Base-by-base conservation (phyloP, 2,329 filamentous ascomycete species). In the Hypoxylon sp. region DNA sequence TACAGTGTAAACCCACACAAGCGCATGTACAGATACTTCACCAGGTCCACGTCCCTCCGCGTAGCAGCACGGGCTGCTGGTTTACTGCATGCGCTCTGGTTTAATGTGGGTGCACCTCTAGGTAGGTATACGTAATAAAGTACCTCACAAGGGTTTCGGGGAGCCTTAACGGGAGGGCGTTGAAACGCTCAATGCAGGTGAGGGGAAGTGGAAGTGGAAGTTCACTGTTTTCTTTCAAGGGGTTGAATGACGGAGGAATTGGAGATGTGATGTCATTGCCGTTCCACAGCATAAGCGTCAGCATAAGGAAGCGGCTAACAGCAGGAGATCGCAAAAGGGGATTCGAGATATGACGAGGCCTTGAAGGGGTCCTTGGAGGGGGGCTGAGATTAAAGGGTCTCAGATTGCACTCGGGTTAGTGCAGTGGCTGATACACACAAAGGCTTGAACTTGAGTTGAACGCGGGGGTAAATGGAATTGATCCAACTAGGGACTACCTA, bases 291-390 rank as follows among this genome's bases (percentile, higher is more conserved):
- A 67, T 67, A 58, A 57, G 53, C 56, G 63, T 35, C 58, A 51
- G 42, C 31, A 65, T 29, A 61, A 61, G 54, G 42, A 32, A 52
- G 47, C 66, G 60, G 66, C 62, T 56, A 64, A 35, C 59, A 62
- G 69, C 48, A 65, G 55, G 62, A 65, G 69, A 71, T 71, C 62
- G 60, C 52, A 52, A 56, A 55, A 53, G 60, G 37, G 39, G 53
- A 69, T 65, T 71, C 57, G 67, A 71, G 57, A 69, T 69, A 69
- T 71, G 69, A 71, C 69, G 58, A 69, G 37, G 52, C 37, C 15
- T 52, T 55, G 13, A 42, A 57, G 46, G 50, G 42, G 44, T 51
- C n/a, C 21, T 37, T 46, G 27, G 53, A 55, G 39, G 53, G 62
- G 57, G 54, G 53, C 32, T 66, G 62, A 68, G 53, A 65, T 68